Evolutionary conservation across 2,329 filamentous ascomycete species (phyloP), one percentile per base, ranked within the genome.

Genomic region (Drechslerella coelobrocha): DNA sequence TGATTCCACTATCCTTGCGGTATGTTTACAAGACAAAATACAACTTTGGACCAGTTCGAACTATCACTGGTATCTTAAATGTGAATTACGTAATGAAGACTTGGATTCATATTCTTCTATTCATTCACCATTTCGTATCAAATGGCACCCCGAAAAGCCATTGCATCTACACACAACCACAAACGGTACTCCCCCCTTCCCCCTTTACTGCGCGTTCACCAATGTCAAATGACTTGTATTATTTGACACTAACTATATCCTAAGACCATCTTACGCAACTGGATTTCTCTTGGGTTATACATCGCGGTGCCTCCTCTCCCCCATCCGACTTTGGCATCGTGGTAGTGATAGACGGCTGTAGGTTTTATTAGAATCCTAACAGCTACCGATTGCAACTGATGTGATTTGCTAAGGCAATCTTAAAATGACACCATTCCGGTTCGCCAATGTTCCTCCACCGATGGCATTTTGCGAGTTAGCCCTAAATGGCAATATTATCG

Each of bases 1-100:
- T 2, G 93, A 99, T 78, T 99, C 94, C 0, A 93, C 88, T 1
- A 91, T 96, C 0, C 83, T 99, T 48, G 92, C 93, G 4, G 88
- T 97, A n/a, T 83, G 85, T 0, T 86, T 92, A 74, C 81, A 82
- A 29, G 85, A 92, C 73, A 84, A 86, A 61, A 81, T 94, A n/a
- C 94, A 99, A 77, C 81, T 99, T 0, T 99, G 94, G 94, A 96
- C 92, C 0, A 96, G 89, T 84, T 90, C 91, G 19, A 99, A 99
- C 78, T 99, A 99, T 75, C 91, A 97, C 78, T 99, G 94, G 85
- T 97, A 97, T 78, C 83, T 99, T 14, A 99, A 99, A 80, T 92
- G 96, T 78, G 92, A 97, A 77, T 83, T 97, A 5, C 71, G 75
- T 23, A 54, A 31, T 26, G 41, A 63, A 43, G 21, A 39, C 6